Base-by-base conservation (phyloP, 1,139 yeast genomes). In the Taphrina wiesneri region DNA sequence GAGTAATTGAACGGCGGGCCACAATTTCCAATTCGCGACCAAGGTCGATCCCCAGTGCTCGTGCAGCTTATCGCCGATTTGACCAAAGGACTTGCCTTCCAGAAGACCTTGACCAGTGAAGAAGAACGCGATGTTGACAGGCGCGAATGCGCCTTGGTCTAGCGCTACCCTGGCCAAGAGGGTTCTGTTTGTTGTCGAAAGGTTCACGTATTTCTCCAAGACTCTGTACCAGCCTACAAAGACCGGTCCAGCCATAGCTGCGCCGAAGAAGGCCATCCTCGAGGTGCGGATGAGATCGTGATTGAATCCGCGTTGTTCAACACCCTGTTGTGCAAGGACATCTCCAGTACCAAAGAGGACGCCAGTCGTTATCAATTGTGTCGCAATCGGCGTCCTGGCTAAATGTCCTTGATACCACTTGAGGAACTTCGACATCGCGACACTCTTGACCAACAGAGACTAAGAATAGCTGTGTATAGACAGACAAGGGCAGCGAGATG, bases 111-210 rank as follows among this genome's bases (percentile, higher is more conserved):
- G 87, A 46, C 83, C 78, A 1, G 83, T 74, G 73, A 82, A 90
- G 75, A 90, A 91, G 64, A 86, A 73, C 1, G 90, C 90, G n/a
- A 88, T 82, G 7, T 88, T 82, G 19, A 73, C 60, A 1, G 97
- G 97, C 0, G 96, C 90, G 81, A 90, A 90, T 0, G 81, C 70
- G 36, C 84, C 74, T 74, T 91, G 97, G 75, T 91, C 97, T 2
- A 52, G 53, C 4, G 56, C 60, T 26, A 64, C 67, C 21, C 67
- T 45, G 5, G 65, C 65, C 36, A 54, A 43, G 11, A 63, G 56
- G 15, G 66, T 52, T 5, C 21, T 34, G 25, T 47, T 56, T 9
- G 57, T 51, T 11, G 60, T 30, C 32, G 66, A 47, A 7, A 56
- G 21, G 41, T 64, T 46, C 39, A 54, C 59, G 30, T 51, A 51